Evolutionary conservation across 495 filamentous ascomycete species (phyloP).

Genomic region (Terfezia claveryi): DNA sequence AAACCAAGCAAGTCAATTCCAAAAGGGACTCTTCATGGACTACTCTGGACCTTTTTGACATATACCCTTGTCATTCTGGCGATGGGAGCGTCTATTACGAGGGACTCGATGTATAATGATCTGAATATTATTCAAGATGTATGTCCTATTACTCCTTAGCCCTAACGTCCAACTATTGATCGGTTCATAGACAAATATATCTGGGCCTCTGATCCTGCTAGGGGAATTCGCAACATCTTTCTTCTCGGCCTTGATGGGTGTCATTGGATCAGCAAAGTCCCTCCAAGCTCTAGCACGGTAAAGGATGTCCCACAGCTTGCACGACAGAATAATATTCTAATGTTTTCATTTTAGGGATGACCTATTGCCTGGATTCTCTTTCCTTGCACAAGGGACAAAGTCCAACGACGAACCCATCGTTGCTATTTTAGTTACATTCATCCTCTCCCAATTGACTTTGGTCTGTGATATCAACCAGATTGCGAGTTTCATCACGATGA

Average conservation of each 20-base stretch:
- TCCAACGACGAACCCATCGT: conserved; percentile 53
- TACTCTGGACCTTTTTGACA: conserved; percentile 50
- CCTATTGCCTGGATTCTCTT: conserved; percentile 48
- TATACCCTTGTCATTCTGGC: conserved; percentile 61
- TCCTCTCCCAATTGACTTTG: conserved; percentile 59
- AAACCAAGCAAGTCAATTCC: conserved; percentile 73
- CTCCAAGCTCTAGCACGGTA: conserved; percentile 55
- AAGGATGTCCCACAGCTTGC: background rate
- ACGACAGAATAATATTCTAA: background rate
- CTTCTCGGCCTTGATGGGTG: conserved; percentile 71
- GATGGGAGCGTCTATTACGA: conserved; percentile 55
- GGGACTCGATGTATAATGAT: conserved; percentile 51
- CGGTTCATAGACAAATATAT: conserved; percentile 38
- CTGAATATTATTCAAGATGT: conserved; percentile 58
- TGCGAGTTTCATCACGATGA: conserved; percentile 72
- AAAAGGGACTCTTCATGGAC: conserved; percentile 53
- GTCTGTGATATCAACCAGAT: conserved; percentile 74
- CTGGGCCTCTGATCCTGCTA: conserved; percentile 46
- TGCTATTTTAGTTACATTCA: conserved; percentile 56
- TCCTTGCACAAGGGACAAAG: conserved; percentile 57
- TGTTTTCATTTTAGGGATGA: conserved; percentile 27
- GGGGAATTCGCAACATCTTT: conserved; percentile 66
- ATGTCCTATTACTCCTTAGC: conserved; percentile 11
- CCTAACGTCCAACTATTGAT: background rate
- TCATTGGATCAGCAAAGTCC: conserved; percentile 73